A percentile compares a stretch with the other conserved stretches of the same genome.
Evolutionary conservation across 352 stramenopile genomes (phyloP).

Genomic region (Phytophthora melonis): DNA sequence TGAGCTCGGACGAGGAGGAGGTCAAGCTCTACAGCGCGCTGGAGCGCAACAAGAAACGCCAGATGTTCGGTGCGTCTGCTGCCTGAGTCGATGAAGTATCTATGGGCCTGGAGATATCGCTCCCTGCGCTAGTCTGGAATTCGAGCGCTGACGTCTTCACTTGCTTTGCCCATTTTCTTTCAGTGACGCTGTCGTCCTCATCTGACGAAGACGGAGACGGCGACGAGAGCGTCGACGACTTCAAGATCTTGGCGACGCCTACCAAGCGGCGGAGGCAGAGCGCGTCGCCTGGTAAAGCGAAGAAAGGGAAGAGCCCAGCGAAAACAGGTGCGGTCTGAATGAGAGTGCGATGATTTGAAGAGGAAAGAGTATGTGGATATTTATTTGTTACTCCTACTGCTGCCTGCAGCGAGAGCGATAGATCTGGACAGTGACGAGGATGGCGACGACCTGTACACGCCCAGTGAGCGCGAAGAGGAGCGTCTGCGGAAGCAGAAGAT

Average conservation of each 20-base stretch:
- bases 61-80: slow-evolving; percentile 61
- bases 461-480: slow-evolving; percentile 49
- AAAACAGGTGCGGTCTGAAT: slow-evolving; percentile 24
- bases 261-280: slow-evolving; percentile 29
- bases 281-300: slow-evolving; percentile 15
- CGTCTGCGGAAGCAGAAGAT: slow-evolving; percentile 46
- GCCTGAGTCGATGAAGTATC: not conserved
- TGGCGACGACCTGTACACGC: slow-evolving; percentile 55
- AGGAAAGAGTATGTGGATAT: not conserved
- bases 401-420: slow-evolving; percentile 18
- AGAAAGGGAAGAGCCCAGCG: slow-evolving; percentile 26
- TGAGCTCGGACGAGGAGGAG: slow-evolving; percentile 62
- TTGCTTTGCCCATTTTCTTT: not conserved
- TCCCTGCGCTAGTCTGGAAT: not conserved
- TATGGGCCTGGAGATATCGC: not conserved
- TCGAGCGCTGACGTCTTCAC: not conserved
- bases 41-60: slow-evolving; percentile 69
- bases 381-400: not conserved
- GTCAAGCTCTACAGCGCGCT: slow-evolving; percentile 82
- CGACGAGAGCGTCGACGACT: slow-evolving; percentile 32
- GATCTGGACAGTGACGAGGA: slow-evolving; percentile 41
- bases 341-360: not conserved
- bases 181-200: slow-evolving; percentile 61
- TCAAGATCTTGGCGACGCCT: slow-evolving; percentile 22
- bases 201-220: slow-evolving; percentile 44